Evolutionary conservation across 139 green algal species (phyloP).

Genomic region (Tetraselmis chui): DNA sequence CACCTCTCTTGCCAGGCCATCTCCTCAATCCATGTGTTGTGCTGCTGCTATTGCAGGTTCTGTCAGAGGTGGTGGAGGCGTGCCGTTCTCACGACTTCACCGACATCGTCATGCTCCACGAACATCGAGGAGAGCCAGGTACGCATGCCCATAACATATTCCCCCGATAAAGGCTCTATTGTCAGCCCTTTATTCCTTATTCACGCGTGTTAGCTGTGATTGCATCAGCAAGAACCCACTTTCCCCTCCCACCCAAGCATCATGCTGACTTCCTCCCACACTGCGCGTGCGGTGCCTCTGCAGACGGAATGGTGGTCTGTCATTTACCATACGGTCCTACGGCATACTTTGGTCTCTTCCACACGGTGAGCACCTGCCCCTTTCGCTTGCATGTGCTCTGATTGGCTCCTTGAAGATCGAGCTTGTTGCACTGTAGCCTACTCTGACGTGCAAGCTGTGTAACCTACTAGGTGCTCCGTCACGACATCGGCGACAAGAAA

Average conservation of each 20-base stretch:
- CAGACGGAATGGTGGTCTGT: constrained; percentile 91
- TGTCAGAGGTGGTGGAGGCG: constrained; percentile 84
- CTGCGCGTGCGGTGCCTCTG: too few relatives aligned
- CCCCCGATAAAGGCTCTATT: too few relatives aligned
- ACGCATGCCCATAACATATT: constrained; percentile 3
- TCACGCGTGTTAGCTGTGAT: too few relatives aligned
- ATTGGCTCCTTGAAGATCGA: too few relatives aligned
- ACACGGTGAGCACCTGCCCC: constrained; percentile 51
- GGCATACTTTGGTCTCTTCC: constrained; percentile 95
- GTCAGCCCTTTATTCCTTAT: too few relatives aligned
- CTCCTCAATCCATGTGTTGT: too few relatives aligned
- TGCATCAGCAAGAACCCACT: too few relatives aligned
- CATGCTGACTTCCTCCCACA: neutral
- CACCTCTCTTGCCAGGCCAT: too few relatives aligned
- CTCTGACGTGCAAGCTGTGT: too few relatives aligned
- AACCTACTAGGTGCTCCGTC: constrained; percentile 55
- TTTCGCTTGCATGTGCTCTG: too few relatives aligned
- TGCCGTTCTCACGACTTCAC: constrained; percentile 83
- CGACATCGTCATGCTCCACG: constrained; percentile 94
- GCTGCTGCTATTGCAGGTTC: too few relatives aligned
- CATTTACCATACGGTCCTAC: constrained; percentile 97
- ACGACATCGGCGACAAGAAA: constrained; percentile 94
- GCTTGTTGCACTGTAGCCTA: too few relatives aligned
- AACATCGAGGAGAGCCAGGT: constrained; percentile 92
- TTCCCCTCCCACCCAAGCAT: neutral